Conservation (phyloP, 208 protist genomes). For the Giardia muris region DNA sequence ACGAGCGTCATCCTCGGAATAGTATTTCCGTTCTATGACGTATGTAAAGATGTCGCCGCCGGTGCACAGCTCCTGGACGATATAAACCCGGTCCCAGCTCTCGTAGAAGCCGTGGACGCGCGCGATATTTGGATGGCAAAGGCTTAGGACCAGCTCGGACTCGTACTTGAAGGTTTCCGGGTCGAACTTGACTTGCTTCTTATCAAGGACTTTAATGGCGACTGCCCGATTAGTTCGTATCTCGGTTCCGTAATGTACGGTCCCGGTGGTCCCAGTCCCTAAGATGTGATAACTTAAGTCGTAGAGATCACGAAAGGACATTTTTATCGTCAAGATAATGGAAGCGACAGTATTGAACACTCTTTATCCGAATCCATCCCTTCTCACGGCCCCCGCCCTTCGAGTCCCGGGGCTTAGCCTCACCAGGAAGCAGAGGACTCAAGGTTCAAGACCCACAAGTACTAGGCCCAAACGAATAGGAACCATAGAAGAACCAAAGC, state of each 20-base stretch:
- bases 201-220: background rate
- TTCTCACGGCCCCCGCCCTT: too few species aligned
- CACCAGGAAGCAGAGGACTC: too few species aligned
- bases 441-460: too few species aligned
- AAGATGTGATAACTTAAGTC: background rate
- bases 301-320: background rate
- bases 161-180: background rate
- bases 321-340: too few species aligned
- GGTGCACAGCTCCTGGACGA: background rate
- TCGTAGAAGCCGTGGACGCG: background rate
- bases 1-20: slow-evolving; percentile 14
- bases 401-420: too few species aligned
- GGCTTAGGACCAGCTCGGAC: background rate
- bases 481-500: too few species aligned
- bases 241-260: background rate
- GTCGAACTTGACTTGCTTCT: background rate
- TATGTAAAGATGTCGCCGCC: background rate
- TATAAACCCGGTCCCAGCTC: background rate
- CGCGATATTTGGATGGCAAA: background rate
- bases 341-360: too few species aligned
- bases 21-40: background rate
- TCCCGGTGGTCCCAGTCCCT: background rate
- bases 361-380: too few species aligned
- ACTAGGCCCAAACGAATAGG: too few species aligned
- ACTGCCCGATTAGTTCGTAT: background rate